These are phyloP conservation scores for Aspergillus ibericus DNA, from an alignment of 2,329 filamentous ascomycete species.

Conservation along the genomic window DNA sequence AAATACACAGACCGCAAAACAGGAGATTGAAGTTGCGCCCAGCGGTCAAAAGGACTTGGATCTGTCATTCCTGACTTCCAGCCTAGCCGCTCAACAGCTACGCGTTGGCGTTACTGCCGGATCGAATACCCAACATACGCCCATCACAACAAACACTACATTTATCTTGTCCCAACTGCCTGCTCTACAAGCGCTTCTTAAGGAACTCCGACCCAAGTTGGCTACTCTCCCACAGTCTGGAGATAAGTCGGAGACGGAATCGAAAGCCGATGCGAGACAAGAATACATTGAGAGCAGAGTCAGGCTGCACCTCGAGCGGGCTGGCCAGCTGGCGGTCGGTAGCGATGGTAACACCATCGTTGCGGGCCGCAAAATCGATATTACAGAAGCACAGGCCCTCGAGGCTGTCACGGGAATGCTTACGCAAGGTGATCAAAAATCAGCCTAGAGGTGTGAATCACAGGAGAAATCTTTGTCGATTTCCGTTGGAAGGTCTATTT, in stretches of 20 bases:
- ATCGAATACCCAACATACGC: conserved; percentile 36
- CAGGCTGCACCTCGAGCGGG: conserved; percentile 69
- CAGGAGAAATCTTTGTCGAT: background rate
- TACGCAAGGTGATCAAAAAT: conserved; percentile 26
- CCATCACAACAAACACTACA: conserved; percentile 50
- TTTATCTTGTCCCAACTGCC: conserved; percentile 84
- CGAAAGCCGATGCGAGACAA: conserved; percentile 68
- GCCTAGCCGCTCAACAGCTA: conserved; percentile 47
- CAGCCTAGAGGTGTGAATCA: conserved; percentile 10
- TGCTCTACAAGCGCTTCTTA: conserved; percentile 69
- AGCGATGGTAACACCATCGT: conserved; percentile 36
- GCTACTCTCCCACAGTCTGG: conserved; percentile 40
- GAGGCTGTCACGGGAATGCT: conserved; percentile 41
- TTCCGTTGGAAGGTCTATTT: conserved; percentile 9
- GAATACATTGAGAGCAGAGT: conserved; percentile 83
- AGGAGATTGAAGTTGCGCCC: conserved; percentile 17
- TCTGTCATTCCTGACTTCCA: conserved; percentile 59
- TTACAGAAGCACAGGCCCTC: conserved; percentile 43
- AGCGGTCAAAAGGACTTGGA: conserved; percentile 33
- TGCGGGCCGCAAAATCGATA: conserved; percentile 41
- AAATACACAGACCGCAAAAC: conserved; percentile 23
- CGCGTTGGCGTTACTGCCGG: conserved; percentile 44
- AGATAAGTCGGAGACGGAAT: conserved; percentile 43
- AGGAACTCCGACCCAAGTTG: conserved; percentile 66
- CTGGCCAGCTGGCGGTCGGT: conserved; percentile 39